phyloP scores from a whole-genome alignment of 164 flowering plant genomes.

The Litsea cubeba region DNA sequence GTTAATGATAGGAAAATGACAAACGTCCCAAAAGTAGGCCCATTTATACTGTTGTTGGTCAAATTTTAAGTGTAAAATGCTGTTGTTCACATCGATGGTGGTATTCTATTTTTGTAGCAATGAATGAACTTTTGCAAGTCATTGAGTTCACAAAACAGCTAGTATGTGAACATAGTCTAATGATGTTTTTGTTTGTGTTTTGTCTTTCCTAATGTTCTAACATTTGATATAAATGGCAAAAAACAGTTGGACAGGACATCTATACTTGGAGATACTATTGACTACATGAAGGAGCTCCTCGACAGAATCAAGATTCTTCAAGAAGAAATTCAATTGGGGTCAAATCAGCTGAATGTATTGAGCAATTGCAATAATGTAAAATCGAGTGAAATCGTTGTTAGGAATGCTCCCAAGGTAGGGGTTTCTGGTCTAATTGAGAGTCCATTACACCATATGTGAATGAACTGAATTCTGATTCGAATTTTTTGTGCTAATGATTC shows the following conservation, averaged over 20 bases:
- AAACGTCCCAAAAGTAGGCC: background rate
- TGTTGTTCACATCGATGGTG: too few species aligned
- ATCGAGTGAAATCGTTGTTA: slow-evolving; percentile 47
- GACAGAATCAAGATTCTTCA: slow-evolving; percentile 66
- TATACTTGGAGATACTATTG: slow-evolving; percentile 87
- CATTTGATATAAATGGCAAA: background rate
- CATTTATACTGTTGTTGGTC: background rate
- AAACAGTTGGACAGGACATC: slow-evolving; percentile 91
- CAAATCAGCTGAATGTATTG: slow-evolving; percentile 32
- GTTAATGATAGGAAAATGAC: too few species aligned
- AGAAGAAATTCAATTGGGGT: slow-evolving; percentile 38
- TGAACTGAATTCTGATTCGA: background rate
- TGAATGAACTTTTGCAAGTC: background rate
- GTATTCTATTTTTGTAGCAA: too few species aligned
- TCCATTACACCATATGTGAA: background rate
- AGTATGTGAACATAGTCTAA: too few species aligned
- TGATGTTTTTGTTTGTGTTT: too few species aligned
- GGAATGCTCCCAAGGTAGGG: slow-evolving; percentile 77
- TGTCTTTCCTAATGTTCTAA: background rate
- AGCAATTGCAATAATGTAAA: slow-evolving; percentile 47
- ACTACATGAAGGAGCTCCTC: slow-evolving; percentile 82
- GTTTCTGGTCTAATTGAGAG: background rate
- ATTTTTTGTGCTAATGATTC: background rate
- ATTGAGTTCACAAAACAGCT: background rate
- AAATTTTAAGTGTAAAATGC: too few species aligned